Evolutionary conservation across 1,139 yeast species (phyloP), one percentile per base, ranked within the genome.

Genomic region (Entelexis paramagnoliae): DNA sequence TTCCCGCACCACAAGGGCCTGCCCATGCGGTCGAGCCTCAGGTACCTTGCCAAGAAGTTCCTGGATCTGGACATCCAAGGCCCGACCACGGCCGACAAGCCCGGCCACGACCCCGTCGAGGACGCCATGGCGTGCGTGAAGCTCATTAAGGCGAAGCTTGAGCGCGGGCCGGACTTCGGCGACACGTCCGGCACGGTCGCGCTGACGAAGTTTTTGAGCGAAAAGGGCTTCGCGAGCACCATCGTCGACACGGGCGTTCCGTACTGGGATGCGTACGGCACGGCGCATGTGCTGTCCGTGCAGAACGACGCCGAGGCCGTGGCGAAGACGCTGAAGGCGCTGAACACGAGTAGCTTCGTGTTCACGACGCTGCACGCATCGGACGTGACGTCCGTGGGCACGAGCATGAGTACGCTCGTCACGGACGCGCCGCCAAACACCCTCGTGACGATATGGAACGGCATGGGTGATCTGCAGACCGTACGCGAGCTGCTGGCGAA

Each of bases 81-180:
- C 26, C 72, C 26, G 72, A 32, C 41, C 10, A 41, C 22, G 22
- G 9, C 46, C 2, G 48, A 41, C 14, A 47, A 17, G 0, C 61
- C 66, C 0, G 95, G 95, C 3, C 98, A 91, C 66, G 85, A 91
- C 46, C 83, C 96, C 0, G 74, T 82, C 1, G 95, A 87, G 64
- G 98, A 91, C 64, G 85, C 96, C 8, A 66, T 66, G 36, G 81
- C 96, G 0, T 86, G 96, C 62, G 70, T 89, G 61, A 89, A 86
- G 55, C 72, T 91, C 49, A 78, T 85, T 0, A 79, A 84, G 59
- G 60, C 79, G 57, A 88, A 89, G 62, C 69, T 88, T 14, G 64
- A 71, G 4, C 77, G 80, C 53, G 96, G 96, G 0, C 65, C 68
- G 7, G 68, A 74, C 5, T 83, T 76, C 66, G 97, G 97, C 0